phyloP scores from a whole-genome alignment of 192 early-diverging fungal species.

The Coemansia asiatica region DNA sequence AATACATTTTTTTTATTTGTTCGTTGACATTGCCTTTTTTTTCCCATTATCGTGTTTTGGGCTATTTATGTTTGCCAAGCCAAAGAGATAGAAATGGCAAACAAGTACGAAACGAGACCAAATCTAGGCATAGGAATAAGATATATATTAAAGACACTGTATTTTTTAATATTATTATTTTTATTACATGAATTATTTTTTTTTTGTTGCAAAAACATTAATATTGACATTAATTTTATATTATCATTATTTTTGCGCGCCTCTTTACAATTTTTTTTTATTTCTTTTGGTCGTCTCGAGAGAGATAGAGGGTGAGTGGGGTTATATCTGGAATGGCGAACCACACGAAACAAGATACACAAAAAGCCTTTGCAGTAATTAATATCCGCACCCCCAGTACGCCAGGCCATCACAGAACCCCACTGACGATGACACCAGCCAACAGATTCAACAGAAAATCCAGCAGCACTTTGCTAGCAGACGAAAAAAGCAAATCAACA shows the following conservation, averaged over 20 bases:
- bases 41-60: too few species aligned
- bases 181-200: background rate
- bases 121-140: too few species aligned
- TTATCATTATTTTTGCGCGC: too few species aligned
- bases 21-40: too few species aligned
- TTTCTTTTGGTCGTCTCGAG: too few species aligned
- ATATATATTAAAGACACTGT: too few species aligned
- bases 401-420: background rate
- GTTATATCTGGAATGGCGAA: background rate
- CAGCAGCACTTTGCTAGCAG: constrained; percentile 19
- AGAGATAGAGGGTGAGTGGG: background rate
- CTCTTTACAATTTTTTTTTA: too few species aligned
- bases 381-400: constrained; percentile 26
- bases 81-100: too few species aligned
- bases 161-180: background rate
- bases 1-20: too few species aligned
- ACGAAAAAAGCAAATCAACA: background rate
- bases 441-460: constrained; percentile 20
- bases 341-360: background rate
- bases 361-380: constrained; percentile 25
- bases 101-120: too few species aligned
- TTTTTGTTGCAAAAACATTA: background rate
- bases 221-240: background rate
- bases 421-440: constrained; percentile 2
- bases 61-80: too few species aligned